Evolutionary conservation across 768 basidiomycete genomes (phyloP), one percentile per base, ranked within the genome.

Genomic region (Leccinum fibrillosum): DNA sequence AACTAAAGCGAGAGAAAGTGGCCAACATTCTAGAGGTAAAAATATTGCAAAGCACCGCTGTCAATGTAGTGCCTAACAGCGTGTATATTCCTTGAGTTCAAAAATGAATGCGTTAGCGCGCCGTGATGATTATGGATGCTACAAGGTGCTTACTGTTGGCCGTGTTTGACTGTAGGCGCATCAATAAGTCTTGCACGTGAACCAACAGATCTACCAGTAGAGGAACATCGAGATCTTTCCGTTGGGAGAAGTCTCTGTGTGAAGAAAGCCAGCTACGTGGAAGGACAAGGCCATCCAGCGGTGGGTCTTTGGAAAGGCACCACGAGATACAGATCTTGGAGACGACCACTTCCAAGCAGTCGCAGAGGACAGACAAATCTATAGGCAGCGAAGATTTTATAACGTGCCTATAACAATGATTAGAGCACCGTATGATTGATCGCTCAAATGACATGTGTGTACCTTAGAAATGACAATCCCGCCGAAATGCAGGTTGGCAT

Each of bases 201-300:
- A 49, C 32, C 21, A 70, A 57, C 1, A 74, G 57, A 1, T 53
- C 21, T 5, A 54, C 79, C 65, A 56, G 79, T 72, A 64, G 81
- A 84, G 0, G 81, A 64, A 79, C 72, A 13, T 13, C 17, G 34
- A 58, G 30, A 8, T 60, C 54, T 58, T 64, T 64, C 42, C 61
- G 47, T 0, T 2, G 12, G 5, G 35, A 68, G 53, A 65, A 60
- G 55, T 59, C 61, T 13, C 56, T 57, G 42, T 63, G 37, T 26
- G 42, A 17, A 15, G 71, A 35, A n/a, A 85, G 63, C 84, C 85
- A 88, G 53, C 76, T 79, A 2, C 76, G 77, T 0, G 86, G 86
- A 39, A 88, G 74, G 3, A 79, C 78, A 32, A 83, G 61, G 13
- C 75, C 72, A 63, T 86, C 80, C 0, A 84, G 66, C 47, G 48